Conservation (phyloP, 2,329 filamentous ascomycete genomes). For the Phialemoniopsis sp. region DNA sequence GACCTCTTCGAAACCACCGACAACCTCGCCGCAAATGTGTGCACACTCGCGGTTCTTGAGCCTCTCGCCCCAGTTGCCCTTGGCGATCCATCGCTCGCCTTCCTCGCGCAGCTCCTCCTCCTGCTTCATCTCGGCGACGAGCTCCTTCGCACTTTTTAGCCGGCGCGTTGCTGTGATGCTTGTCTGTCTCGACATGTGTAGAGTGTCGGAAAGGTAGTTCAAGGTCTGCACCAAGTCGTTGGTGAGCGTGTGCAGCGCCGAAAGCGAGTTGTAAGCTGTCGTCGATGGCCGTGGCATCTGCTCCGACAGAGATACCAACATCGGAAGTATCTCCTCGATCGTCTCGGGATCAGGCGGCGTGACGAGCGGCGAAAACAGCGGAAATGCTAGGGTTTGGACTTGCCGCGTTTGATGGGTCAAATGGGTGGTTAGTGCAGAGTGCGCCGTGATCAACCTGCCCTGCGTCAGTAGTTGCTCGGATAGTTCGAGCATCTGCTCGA, state of each 20-base stretch:
- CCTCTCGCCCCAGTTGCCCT: slow-evolving; percentile 78
- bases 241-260: slow-evolving; percentile 66
- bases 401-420: slow-evolving; percentile 71
- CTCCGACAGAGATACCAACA: slow-evolving; percentile 61
- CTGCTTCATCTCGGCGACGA: slow-evolving; percentile 77
- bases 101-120: slow-evolving; percentile 82
- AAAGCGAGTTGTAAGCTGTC: slow-evolving; percentile 60
- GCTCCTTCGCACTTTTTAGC: slow-evolving; percentile 76
- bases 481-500: slow-evolving; percentile 4
- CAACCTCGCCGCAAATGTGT: slow-evolving; percentile 78
- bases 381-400: slow-evolving; percentile 69
- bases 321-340: slow-evolving; percentile 65
- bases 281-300: slow-evolving; percentile 63
- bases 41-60: slow-evolving; percentile 77
- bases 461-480: background rate
- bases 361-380: slow-evolving; percentile 64
- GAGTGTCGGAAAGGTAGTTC: slow-evolving; percentile 80
- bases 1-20: slow-evolving; percentile 87
- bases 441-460: slow-evolving; percentile 67
- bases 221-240: slow-evolving; percentile 74
- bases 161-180: slow-evolving; percentile 77
- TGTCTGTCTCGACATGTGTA: slow-evolving; percentile 91
- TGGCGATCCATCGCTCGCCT: slow-evolving; percentile 75
- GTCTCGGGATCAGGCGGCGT: slow-evolving; percentile 58
- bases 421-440: slow-evolving; percentile 71